Base-by-base conservation (phyloP, 345 rosid genomes). In the Conringia planisiliqua region DNA sequence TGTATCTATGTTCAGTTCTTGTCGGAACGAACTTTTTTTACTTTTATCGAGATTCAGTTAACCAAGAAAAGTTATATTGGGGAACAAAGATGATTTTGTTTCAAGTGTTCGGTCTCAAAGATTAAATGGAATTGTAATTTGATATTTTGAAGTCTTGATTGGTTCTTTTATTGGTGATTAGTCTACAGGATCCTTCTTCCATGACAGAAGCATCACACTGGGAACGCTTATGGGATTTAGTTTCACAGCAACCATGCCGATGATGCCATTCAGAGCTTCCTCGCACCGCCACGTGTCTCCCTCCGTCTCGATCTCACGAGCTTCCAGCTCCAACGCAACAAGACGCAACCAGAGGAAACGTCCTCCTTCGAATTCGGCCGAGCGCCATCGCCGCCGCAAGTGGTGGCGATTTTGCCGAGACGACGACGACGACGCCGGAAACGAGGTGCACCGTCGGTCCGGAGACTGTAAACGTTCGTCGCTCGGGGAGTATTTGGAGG, bases 101-200 rank as follows among this genome's bases (percentile, higher is more conserved):
- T 55, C 4, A 16, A 36, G 12, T 27, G 1, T 14, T 24, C 6
- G 6, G 40, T 18, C 4, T 46, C 18, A 48, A 16, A 24, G 43
- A 67, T 14, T 38, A 38, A 13, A 43, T n/a, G 3, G 16, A 14
- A 14, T 32, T 6, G 1, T 33, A 29, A 9, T 5, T 64, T 58
- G 68, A 55, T 48, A 33, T 3, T 17, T 58, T 5, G 27, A 35
- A 35, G 27, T 54, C 13, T 39, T 43, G 17, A 59, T 46, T 10
- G 20, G 3, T 1, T 65, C 36, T 29, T 2, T 57, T 16, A 26
- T 10, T 39, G 71, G 29, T 67, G 47, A 51, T 30, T 78, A 91
- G 98, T 93, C 98, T 3, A 93, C 97, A 51, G 97, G 96, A 3
- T 91, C 98, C 1, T 93, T 93, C 86, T 93, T 93, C 80, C 97